Base-by-base conservation (phyloP, 2,329 filamentous ascomycete genomes). In the Stylonectria norvegica region DNA sequence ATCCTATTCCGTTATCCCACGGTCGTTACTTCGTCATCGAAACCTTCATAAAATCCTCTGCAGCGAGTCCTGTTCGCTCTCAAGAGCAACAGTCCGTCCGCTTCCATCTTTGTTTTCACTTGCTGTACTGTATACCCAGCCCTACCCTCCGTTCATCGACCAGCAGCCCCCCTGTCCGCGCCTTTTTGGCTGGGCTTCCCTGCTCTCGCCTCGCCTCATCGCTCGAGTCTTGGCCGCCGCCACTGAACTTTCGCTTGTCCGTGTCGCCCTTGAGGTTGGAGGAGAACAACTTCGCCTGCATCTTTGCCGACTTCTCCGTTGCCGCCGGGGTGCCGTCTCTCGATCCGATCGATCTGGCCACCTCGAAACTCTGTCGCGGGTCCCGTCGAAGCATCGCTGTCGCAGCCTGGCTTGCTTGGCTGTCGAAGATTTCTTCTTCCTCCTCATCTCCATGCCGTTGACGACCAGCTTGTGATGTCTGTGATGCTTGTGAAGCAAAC, bases 331-430 rank as follows among this genome's bases (percentile, higher is more conserved):
- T 71, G 14, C 49, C 68, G 32, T 73, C 70, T 18, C 68, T 63
- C 11, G 68, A 71, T 5, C 59, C 67, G 2, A 60, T 61, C 1
- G 72, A 68, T 43, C 63, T 65, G 1, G 66, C 68, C 3, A 73
- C 65, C 29, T 77, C 76, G 17, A 77, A 75, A 47, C 72, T 76
- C 56, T 73, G 68, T 8, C 72, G 67, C 2, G 74, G 65, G 36
- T 79, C 72, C 25, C 79, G 74, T 12, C 84, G 82, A 47, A 88
- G 73, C 80, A 91, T 81, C 50, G 81, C 82, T 2, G 83, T 82
- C 2, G 89, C 88, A 31, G 81, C 80, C 48, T 86, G 85, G 55
- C 84, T 90, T 7, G 88, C 87, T 56, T 87, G 85, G 42, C 85
- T 89, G 55, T 85, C 85, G 22, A 73, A 76, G 0, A 89, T 66